phyloP scores from a whole-genome alignment of 2,329 filamentous ascomycete species.

The Ceratocystis ficicola region DNA sequence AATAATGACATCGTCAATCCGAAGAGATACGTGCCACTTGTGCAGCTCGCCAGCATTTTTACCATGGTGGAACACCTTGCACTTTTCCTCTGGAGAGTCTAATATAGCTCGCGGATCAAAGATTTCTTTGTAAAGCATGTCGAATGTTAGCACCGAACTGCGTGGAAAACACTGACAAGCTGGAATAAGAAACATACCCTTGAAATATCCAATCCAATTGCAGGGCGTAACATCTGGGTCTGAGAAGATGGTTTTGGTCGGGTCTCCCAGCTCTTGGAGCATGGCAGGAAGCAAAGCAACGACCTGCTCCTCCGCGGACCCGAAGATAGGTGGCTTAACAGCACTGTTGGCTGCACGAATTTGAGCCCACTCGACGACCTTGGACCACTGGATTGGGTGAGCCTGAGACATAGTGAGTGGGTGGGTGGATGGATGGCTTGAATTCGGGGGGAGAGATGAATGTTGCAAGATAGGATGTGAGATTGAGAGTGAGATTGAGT shows the following conservation, averaged over 20 bases:
- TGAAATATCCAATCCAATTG: conserved; percentile 16
- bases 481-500: not conserved
- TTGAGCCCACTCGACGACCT: conserved; percentile 16
- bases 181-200: not conserved
- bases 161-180: not conserved
- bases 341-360: not conserved
- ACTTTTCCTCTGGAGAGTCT: not conserved
- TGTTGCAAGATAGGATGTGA: not conserved
- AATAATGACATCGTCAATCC: conserved; percentile 22
- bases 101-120: not conserved
- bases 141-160: too few relatives aligned
- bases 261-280: conserved; percentile 1
- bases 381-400: conserved; percentile 1
- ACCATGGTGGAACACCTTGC: not conserved
- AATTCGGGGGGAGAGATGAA: not conserved
- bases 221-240: not conserved
- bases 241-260: not conserved
- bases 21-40: conserved; percentile 8
- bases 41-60: conserved; percentile 2
- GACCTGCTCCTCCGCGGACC: conserved; percentile 8
- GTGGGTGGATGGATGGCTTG: not conserved
- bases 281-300: conserved; percentile 5
- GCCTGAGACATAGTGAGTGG: not conserved
- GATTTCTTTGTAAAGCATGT: not conserved
- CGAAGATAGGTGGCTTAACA: not conserved